Base-by-base conservation (phyloP, 2,329 filamentous ascomycete genomes). In the Bipolaris victoriae region DNA sequence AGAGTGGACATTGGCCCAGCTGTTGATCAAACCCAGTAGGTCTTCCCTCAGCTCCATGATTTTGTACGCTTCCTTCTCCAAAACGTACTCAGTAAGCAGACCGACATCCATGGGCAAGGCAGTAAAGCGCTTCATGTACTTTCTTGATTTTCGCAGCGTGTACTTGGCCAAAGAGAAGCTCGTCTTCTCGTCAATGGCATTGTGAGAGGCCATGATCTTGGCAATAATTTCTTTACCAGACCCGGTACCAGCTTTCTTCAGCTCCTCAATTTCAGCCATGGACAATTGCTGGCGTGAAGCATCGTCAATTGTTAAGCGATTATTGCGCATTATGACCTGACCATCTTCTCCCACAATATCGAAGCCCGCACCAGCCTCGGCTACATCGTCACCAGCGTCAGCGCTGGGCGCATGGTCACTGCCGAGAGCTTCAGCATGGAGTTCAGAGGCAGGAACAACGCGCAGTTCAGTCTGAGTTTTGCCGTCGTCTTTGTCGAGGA, bases 121-220 rank as follows among this genome's bases (percentile, higher is more conserved):
- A 0, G 90, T 91, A 71, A 99, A 98, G 11, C 92, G 84, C 68
- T 90, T 88, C 62, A 98, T 84, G 74, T 96, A 98, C 78, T 99
- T 99, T 74, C 89, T 93, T 63, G 91, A 90, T 80, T 99, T 99
- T 44, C 96, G 83, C 16, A 98, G 81, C 70, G 95, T 97, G 78
- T 99, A 99, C 77, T 99, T 99, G 41, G 94, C 93, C 56, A 97
- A 81, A 2, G 92, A 96, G 71, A 96, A 99, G 0, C 88, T 84
- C 0, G 95, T 98, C 82, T 99, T 99, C 79, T 98, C 90, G 65
- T 96, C 92, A 41, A 99, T 84, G 1, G 89, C 90, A 16, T 90
- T 88, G 76, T 99, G 95, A 41, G 92, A 95, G 29, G 92, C 84
- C 77, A 99, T 85, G 24, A 99, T 87, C 78, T 93, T 96, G n/a